phyloP scores from a whole-genome alignment of 768 basidiomycete species.

The Leccinum subgranulosum region DNA sequence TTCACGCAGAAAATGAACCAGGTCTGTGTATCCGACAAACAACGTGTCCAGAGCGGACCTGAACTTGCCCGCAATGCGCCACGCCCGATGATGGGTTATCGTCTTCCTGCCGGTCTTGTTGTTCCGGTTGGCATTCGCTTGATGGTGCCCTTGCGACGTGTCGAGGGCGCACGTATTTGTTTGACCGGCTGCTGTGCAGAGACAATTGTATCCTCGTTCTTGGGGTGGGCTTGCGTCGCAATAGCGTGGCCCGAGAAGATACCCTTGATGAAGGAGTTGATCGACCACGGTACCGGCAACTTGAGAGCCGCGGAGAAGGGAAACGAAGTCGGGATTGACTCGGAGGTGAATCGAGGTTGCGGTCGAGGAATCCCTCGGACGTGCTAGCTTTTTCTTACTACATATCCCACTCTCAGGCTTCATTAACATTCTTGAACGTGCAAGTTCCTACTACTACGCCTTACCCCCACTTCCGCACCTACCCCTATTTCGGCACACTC shows the following conservation, averaged over 20 bases:
- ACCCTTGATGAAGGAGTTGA: constrained; percentile 88
- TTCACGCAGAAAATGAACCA: constrained; percentile 96
- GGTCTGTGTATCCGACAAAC: constrained; percentile 85
- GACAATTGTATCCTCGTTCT: constrained; percentile 93
- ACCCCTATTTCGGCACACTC: too few species aligned
- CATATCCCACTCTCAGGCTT: too few species aligned
- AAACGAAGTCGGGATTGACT: constrained; percentile 91
- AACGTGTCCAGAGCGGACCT: constrained; percentile 63
- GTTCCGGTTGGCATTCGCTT: too few species aligned
- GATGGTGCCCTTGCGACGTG: too few species aligned
- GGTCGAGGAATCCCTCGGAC: constrained; percentile 83
- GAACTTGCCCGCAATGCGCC: too few species aligned
- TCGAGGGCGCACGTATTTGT: constrained; percentile 88
- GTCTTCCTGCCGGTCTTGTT: too few species aligned
- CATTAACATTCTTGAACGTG: too few species aligned
- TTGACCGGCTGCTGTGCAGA: constrained; percentile 90
- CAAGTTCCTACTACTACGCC: too few species aligned
- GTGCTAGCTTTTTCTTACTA: too few species aligned
- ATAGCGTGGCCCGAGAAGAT: constrained; percentile 87
- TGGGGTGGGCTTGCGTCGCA: constrained; percentile 86
- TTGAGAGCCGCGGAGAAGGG: constrained; percentile 68
- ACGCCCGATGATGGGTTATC: too few species aligned
- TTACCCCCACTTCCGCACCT: too few species aligned
- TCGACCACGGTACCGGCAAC: constrained; percentile 53
- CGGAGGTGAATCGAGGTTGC: constrained; percentile 85